Percentiles rank a stretch among this genome's conserved stretches.
Conservation (phyloP, 805 yeast species). For the Teunomyces gatunensis region DNA sequence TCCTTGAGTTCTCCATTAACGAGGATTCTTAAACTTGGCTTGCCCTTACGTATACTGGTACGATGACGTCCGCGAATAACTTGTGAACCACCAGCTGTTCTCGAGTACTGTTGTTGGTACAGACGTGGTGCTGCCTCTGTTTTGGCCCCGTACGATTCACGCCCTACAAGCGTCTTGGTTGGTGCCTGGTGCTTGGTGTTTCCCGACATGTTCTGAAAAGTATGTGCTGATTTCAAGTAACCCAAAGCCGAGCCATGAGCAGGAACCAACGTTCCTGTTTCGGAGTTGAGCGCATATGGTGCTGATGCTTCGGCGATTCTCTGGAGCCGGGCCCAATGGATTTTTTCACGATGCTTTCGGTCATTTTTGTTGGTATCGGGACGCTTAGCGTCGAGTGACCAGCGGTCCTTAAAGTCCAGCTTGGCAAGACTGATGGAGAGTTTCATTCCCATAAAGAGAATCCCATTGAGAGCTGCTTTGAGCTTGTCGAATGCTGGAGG, state of each 20-base stretch:
- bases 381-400: constrained; percentile 46
- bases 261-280: constrained; percentile 15
- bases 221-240: constrained; percentile 34
- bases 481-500: constrained; percentile 48
- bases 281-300: constrained; percentile 17
- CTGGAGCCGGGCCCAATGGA: constrained; percentile 31
- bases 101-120: constrained; percentile 24
- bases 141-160: constrained; percentile 38
- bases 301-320: constrained; percentile 46
- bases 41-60: constrained; percentile 47
- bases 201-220: constrained; percentile 28
- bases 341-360: constrained; percentile 26
- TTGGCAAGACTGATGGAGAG: constrained; percentile 63
- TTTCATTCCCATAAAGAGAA: constrained; percentile 70
- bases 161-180: constrained; percentile 25
- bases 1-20: constrained; percentile 56
- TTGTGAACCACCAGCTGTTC: constrained; percentile 35
- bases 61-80: constrained; percentile 62
- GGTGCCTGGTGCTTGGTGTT: constrained; percentile 37
- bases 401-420: constrained; percentile 45
- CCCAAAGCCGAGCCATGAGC: constrained; percentile 19
- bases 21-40: constrained; percentile 63
- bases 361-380: constrained; percentile 33
- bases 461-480: constrained; percentile 61
- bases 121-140: constrained; percentile 21